Base-by-base conservation (phyloP, 2,329 filamentous ascomycete species). In the Purpureocillium lavendulum region DNA sequence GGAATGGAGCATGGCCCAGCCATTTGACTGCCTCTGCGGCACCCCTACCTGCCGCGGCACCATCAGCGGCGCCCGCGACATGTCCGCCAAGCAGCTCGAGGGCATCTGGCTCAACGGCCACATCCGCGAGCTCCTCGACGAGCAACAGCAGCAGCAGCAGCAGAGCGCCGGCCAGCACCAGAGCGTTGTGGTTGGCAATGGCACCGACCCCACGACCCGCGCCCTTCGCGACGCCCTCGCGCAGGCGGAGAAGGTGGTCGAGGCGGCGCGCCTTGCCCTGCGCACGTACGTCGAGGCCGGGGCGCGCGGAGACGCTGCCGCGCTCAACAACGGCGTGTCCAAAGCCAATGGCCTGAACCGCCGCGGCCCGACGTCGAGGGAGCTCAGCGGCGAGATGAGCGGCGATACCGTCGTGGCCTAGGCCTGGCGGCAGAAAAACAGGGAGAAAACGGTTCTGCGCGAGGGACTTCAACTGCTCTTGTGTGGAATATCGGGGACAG, bases 1-100 rank as follows among this genome's bases (percentile, higher is more conserved):
- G 2, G 82, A 87, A 60, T 87, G 80, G 80, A 53, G 68, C 52
- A 85, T 87, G 82, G 76, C 77, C 26, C 82, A 86, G 64, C 71
- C 79, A 4, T 87, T 87, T 54, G 62, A 73, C 43, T 87, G 82
- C 56, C 64, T 73, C 43, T 87, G 82, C 55, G 67, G 69, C 45
- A 67, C 66, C 4, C 48, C 64, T 1, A 62, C 64, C 15, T 87
- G 82, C 61, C 69, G 70, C 38, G 80, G 80, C 13, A 67, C 59
- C 46, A 83, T 87, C 46, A 58, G 62, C 33, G 82, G 82, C 13
- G 82, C 82, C 11, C 70, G 66, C 50, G 69, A 77, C 51, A 80
- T 85, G 73, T 51, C 61, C 5, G 48, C 57, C 11, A 57, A 62
- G 32, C 67, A 76, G 49, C 63, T 86, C 45, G 61, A 69, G 31